phyloP scores from a whole-genome alignment of 192 early-diverging fungal genomes.

The Backusella psychrophila region DNA sequence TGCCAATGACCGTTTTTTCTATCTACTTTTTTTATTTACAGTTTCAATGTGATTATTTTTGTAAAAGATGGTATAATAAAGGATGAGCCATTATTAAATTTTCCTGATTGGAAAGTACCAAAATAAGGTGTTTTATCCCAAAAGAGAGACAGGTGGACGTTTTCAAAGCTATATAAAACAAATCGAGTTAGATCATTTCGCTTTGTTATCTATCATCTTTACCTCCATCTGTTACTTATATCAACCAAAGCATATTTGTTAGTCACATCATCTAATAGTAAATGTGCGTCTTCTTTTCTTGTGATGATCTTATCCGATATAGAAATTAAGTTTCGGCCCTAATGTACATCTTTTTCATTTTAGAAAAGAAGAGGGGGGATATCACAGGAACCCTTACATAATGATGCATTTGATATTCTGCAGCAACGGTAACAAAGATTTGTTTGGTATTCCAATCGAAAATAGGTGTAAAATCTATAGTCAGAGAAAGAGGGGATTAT shows the following conservation, averaged over 20 bases:
- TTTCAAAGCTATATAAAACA: conserved; percentile 34
- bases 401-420: conserved; percentile 69
- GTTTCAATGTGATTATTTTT: neutral
- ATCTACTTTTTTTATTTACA: neutral
- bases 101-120: conserved; percentile 58
- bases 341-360: conserved; percentile 17
- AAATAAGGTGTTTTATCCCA: conserved; percentile 85
- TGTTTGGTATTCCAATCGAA: conserved; percentile 94
- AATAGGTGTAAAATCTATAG: conserved; percentile 68
- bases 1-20: neutral
- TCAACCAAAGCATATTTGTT: conserved; percentile 74
- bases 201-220: conserved; percentile 17
- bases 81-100: neutral
- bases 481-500: neutral
- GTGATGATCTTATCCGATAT: conserved; percentile 84
- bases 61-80: conserved; percentile 5
- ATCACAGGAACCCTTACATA: conserved; percentile 44
- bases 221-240: conserved; percentile 66
- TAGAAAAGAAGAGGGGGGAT: neutral
- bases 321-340: conserved; percentile 71
- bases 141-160: conserved; percentile 70
- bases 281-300: conserved; percentile 60
- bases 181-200: neutral
- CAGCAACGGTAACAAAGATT: conserved; percentile 75
- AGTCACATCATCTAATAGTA: conserved; percentile 50